These are phyloP conservation scores for Marasmius sp. DNA, from an alignment of 1,284 basidiomycete species.

Conservation along the genomic window DNA sequence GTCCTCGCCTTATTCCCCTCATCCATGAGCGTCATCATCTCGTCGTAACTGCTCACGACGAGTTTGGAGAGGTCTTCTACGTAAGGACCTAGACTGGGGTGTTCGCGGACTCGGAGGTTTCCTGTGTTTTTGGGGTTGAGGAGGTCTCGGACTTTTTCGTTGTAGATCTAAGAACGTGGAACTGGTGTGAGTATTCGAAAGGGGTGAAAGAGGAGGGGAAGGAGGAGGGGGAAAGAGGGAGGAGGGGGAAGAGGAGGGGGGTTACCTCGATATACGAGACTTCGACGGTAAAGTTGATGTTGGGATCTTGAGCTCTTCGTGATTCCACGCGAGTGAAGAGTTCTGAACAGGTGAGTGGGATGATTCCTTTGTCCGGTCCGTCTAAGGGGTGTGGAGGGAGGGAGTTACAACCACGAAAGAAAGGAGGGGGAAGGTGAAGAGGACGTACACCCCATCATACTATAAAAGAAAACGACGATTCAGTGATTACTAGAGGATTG, in stretches of 20 bases:
- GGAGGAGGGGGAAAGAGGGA: background rate
- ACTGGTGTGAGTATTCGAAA: slow-evolving; percentile 6
- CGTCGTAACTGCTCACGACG: slow-evolving; percentile 86
- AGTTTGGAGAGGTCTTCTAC: slow-evolving; percentile 97
- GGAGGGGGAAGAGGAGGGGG: background rate
- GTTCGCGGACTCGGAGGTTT: slow-evolving; percentile 95
- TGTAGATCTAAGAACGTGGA: slow-evolving; percentile 74
- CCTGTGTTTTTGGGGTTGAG: slow-evolving; percentile 97
- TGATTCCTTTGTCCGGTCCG: slow-evolving; percentile 95
- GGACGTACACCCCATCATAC: slow-evolving; percentile 97
- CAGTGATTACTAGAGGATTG: background rate
- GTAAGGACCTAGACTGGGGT: slow-evolving; percentile 92
- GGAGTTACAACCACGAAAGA: slow-evolving; percentile 10
- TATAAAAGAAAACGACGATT: slow-evolving; percentile 28
- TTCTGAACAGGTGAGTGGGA: slow-evolving; percentile 92
- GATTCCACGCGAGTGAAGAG: slow-evolving; percentile 83
- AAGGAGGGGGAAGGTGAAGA: slow-evolving; percentile 18
- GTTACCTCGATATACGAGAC: slow-evolving; percentile 94
- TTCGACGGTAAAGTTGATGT: slow-evolving; percentile 86
- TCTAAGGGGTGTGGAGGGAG: slow-evolving; percentile 57
- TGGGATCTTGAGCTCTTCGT: slow-evolving; percentile 66
- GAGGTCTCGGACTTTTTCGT: slow-evolving; percentile 97
- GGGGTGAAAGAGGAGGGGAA: no score
- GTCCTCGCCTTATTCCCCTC: slow-evolving; percentile 98
- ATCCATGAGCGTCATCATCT: slow-evolving; percentile 99